These are phyloP conservation scores for Mitragyna speciosa DNA, from an alignment of 257 asterid species.

Conservation along the genomic window DNA sequence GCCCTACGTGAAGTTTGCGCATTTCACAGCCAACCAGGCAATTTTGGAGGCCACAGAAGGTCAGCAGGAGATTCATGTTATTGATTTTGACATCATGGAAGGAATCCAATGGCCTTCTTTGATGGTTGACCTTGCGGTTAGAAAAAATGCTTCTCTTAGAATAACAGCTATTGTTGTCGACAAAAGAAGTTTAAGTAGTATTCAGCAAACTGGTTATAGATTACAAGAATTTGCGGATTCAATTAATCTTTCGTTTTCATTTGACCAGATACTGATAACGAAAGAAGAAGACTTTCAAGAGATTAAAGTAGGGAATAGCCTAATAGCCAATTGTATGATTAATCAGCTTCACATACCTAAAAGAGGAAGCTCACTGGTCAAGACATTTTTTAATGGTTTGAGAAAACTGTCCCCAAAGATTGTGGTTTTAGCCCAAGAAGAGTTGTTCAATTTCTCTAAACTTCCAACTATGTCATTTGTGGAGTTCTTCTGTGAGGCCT, in stretches of 20 bases:
- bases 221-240: conserved; percentile 42
- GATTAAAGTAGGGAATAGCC: conserved; percentile 11
- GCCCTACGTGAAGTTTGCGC: conserved; percentile 42
- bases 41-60: conserved; percentile 38
- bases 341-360: conserved; percentile 43
- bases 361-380: conserved; percentile 22
- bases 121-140: conserved; percentile 35
- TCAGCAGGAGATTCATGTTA: conserved; percentile 31
- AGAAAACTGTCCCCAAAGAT: conserved; percentile 32
- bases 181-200: background rate
- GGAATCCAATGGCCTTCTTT: conserved; percentile 50
- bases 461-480: conserved; percentile 25
- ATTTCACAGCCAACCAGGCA: conserved; percentile 48
- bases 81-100: conserved; percentile 45
- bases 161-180: conserved; percentile 33
- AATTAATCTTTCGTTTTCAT: conserved; percentile 32
- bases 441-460: conserved; percentile 27
- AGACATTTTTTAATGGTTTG: conserved; percentile 35
- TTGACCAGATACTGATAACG: conserved; percentile 29
- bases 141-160: conserved; percentile 33
- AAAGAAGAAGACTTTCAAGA: conserved; percentile 28
- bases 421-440: conserved; percentile 40
- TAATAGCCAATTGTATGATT: conserved; percentile 41
- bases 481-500: conserved; percentile 38
- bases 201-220: conserved; percentile 28